Percentiles rank a stretch among this genome's conserved stretches.
phyloP scores from a whole-genome alignment of 2,329 filamentous ascomycete species.

The Penicillium griseofulvum region DNA sequence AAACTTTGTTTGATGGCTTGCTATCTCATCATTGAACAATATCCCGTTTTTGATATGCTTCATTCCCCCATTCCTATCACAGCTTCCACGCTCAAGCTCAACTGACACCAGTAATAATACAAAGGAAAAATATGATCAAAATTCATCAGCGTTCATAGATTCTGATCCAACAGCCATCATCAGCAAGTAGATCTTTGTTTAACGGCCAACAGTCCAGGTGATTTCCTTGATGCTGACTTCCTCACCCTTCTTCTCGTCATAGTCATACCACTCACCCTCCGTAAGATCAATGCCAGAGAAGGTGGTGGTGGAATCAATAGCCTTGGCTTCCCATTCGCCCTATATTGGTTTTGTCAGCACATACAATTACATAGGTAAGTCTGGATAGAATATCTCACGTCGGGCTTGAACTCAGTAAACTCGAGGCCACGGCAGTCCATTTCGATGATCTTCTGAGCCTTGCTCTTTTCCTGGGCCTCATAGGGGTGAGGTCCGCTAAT shows the following conservation, averaged over 20 bases:
- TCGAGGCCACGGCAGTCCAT: slow-evolving; percentile 94
- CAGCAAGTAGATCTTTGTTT: slow-evolving; percentile 34
- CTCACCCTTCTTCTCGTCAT: slow-evolving; percentile 88
- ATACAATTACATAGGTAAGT: neutral
- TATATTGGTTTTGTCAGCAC: slow-evolving; percentile 37
- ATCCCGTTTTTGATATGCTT: neutral
- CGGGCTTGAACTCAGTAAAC: slow-evolving; percentile 84
- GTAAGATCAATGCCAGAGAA: slow-evolving; percentile 78
- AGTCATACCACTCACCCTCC: slow-evolving; percentile 97
- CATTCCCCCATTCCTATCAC: neutral
- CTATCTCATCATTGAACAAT: neutral
- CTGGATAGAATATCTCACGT: slow-evolving; percentile 56
- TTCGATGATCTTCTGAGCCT: slow-evolving; percentile 74
- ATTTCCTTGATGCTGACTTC: slow-evolving; percentile 91
- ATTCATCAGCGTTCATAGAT: slow-evolving; percentile 10
- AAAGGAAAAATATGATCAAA: neutral
- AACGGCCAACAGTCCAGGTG: slow-evolving; percentile 76
- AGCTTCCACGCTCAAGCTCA: neutral
- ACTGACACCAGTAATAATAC: slow-evolving; percentile 1
- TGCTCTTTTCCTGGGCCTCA: slow-evolving; percentile 52
- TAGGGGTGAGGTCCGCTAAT: slow-evolving; percentile 71
- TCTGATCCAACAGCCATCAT: neutral
- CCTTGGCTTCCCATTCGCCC: slow-evolving; percentile 88
- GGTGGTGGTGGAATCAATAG: slow-evolving; percentile 73
- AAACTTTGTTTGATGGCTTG: neutral